Percentiles rank a stretch among this genome's conserved stretches.
Conservation (phyloP, 768 basidiomycete genomes). For the Scleroderma citrinum region DNA sequence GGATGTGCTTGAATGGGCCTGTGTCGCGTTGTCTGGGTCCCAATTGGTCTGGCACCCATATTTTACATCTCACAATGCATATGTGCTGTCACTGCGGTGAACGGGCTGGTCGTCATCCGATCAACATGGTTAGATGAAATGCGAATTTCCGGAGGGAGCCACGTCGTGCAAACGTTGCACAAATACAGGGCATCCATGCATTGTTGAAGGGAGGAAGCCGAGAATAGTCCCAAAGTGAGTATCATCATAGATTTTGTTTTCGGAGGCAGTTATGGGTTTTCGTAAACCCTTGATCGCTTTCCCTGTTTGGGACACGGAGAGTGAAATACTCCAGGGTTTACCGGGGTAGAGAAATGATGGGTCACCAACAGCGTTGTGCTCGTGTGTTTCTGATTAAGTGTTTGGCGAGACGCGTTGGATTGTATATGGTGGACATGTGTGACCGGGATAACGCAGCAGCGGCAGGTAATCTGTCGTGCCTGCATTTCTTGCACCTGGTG, state of each 20-base stretch:
- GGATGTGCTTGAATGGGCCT: too few species aligned
- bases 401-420: neutral
- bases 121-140: conserved; percentile 64
- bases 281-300: conserved; percentile 10
- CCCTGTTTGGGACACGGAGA: conserved; percentile 20
- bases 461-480: neutral
- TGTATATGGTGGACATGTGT: neutral
- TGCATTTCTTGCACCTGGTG: neutral
- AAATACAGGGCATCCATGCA: conserved; percentile 65
- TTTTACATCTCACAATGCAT: too few species aligned
- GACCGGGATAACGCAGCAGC: neutral
- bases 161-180: conserved; percentile 78
- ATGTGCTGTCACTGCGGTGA: conserved; percentile 9
- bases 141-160: conserved; percentile 67
- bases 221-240: conserved; percentile 77
- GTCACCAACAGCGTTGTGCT: neutral
- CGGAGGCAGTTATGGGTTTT: conserved; percentile 11
- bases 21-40: neutral
- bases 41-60: neutral
- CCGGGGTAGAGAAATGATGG: conserved; percentile 1
- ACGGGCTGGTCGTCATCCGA: conserved; percentile 2
- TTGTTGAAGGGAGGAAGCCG: conserved; percentile 79
- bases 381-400: neutral
- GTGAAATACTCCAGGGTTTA: conserved; percentile 14
- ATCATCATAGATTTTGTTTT: conserved; percentile 13